Evolutionary conservation across 441 rosid species (phyloP).

Genomic region (Isatis lusitanica): DNA sequence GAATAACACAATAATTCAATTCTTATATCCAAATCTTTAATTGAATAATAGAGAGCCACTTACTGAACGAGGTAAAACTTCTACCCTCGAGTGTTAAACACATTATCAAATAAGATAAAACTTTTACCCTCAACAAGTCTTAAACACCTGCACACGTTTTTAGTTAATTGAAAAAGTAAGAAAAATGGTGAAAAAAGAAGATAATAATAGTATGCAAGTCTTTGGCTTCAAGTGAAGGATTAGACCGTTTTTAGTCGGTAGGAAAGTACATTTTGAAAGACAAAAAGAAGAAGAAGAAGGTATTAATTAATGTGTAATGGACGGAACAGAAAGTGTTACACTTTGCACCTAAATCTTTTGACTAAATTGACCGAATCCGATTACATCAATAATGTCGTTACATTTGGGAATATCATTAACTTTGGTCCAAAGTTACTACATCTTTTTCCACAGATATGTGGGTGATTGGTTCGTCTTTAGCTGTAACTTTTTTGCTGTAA

Average conservation of each 20-base stretch:
- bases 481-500: no score
- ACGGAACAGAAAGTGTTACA: not conserved
- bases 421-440: not conserved
- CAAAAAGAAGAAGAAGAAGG: not conserved
- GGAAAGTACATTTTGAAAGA: not conserved
- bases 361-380: slow-evolving; percentile 3
- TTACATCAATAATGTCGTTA: not conserved
- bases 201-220: no score
- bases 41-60: not conserved
- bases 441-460: no score
- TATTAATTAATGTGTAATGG: not conserved
- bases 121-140: not conserved
- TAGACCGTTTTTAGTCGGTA: not conserved
- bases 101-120: not conserved
- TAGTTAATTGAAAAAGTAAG: not conserved
- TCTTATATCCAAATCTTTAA: no score
- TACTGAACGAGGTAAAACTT: not conserved
- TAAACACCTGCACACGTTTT: not conserved
- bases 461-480: no score
- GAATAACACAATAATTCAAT: no score
- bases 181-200: not conserved
- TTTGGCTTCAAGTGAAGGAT: not conserved
- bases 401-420: not conserved
- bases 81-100: not conserved
- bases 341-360: not conserved